Percentiles rank a stretch among this genome's conserved stretches.
phyloP scores from a whole-genome alignment of 495 filamentous ascomycete species.

The Lophiotrema nucula region DNA sequence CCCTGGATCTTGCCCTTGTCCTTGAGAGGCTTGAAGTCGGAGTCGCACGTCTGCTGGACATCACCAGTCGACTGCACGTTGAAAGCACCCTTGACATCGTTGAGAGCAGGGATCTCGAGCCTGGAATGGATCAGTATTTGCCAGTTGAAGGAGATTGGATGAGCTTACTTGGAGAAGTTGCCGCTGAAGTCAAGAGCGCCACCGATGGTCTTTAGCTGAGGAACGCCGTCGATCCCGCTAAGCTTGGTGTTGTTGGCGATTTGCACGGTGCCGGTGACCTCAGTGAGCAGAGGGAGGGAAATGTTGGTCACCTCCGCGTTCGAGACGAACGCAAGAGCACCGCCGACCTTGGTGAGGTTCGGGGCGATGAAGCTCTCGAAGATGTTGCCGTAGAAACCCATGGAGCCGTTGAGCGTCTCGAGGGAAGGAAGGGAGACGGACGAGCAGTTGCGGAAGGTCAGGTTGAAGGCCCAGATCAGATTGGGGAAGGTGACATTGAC shows the following conservation, averaged over 20 bases:
- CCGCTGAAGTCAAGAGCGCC: slow-evolving; percentile 90
- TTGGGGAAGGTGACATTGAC: slow-evolving; percentile 67
- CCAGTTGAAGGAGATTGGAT: not conserved
- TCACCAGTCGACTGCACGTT: slow-evolving; percentile 71
- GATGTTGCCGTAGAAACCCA: slow-evolving; percentile 80
- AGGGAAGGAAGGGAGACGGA: slow-evolving; percentile 75
- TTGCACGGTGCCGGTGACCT: slow-evolving; percentile 72
- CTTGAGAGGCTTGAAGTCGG: slow-evolving; percentile 51
- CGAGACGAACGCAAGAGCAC: slow-evolving; percentile 70
- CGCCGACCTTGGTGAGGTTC: slow-evolving; percentile 73
- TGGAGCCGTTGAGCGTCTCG: slow-evolving; percentile 67
- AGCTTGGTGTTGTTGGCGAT: slow-evolving; percentile 86
- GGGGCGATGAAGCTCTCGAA: slow-evolving; percentile 67
- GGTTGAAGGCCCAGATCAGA: slow-evolving; percentile 73
- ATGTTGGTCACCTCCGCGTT: slow-evolving; percentile 77
- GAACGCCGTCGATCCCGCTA: slow-evolving; percentile 61
- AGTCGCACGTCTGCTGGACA: slow-evolving; percentile 36
- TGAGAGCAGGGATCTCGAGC: slow-evolving; percentile 64
- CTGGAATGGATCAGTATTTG: slow-evolving; percentile 46
- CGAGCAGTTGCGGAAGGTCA: slow-evolving; percentile 85
- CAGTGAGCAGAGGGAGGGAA: slow-evolving; percentile 64
- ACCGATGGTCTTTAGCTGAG: slow-evolving; percentile 62
- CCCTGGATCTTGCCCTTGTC: slow-evolving; percentile 49
- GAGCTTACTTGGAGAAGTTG: slow-evolving; percentile 72
- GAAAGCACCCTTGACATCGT: slow-evolving; percentile 80